Evolutionary conservation across 2,329 filamentous ascomycete species (phyloP).

Genomic region (Xylariaceae sp.): DNA sequence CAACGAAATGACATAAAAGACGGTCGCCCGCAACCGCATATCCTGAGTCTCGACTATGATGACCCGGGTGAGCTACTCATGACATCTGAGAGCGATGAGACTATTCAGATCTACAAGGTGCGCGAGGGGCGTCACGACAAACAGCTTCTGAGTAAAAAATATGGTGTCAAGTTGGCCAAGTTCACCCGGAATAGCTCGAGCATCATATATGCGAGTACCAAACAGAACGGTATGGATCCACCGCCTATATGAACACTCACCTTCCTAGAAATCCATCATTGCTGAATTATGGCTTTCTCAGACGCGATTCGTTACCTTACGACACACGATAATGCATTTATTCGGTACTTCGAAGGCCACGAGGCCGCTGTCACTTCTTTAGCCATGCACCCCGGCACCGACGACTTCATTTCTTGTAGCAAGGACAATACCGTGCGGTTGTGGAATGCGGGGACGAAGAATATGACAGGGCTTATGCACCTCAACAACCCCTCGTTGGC

Average conservation of each 20-base stretch:
- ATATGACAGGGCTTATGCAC: slow-evolving; percentile 75
- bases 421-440: slow-evolving; percentile 87
- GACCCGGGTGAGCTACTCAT: slow-evolving; percentile 91
- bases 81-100: slow-evolving; percentile 88
- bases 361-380: slow-evolving; percentile 79
- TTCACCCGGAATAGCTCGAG: slow-evolving; percentile 91
- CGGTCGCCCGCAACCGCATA: slow-evolving; percentile 51
- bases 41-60: slow-evolving; percentile 94
- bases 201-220: slow-evolving; percentile 94
- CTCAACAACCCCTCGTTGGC: slow-evolving; percentile 77
- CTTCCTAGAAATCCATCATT: not conserved
- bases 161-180: slow-evolving; percentile 87
- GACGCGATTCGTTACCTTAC: slow-evolving; percentile 83
- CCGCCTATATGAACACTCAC: not conserved
- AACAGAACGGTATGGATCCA: slow-evolving; percentile 69
- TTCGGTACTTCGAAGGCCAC: slow-evolving; percentile 94
- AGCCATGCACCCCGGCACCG: slow-evolving; percentile 76
- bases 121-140: slow-evolving; percentile 88
- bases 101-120: slow-evolving; percentile 91
- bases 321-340: slow-evolving; percentile 93
- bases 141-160: slow-evolving; percentile 89
- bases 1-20: slow-evolving; percentile 53
- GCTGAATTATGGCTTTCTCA: slow-evolving; percentile 22
- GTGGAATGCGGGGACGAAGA: slow-evolving; percentile 81
- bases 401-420: slow-evolving; percentile 89